Evolutionary conservation across 805 yeast genomes (phyloP), one percentile per base, ranked within the genome.

Genomic region (Zygosaccharomyces bisporus): DNA sequence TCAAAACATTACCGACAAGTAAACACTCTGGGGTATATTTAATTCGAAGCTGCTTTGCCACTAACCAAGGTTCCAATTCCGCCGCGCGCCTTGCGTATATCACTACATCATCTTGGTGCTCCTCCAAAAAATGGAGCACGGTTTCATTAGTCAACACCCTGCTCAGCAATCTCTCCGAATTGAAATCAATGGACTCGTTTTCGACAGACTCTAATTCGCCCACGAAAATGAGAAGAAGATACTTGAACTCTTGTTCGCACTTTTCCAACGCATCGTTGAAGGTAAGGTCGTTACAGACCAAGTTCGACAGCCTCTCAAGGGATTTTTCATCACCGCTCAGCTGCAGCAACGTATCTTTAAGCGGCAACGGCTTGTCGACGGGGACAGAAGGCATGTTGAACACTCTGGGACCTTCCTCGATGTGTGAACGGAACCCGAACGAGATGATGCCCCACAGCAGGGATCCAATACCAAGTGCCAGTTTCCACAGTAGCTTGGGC

Each of bases 31-130:
- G 91, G 18, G 80, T 66, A 30, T 74, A 69, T 20, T 73, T 69
- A 2, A 77, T 73, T 29, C 69, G 71, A 49, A 83, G 69, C 30
- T 75, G 68, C 50, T 73, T 73, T 0, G 86, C 85, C 32, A 85
- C 74, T 46, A 80, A 80, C 68, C 77, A 79, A 3, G 85, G 76
- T 59, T 85, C 91, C 0, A 82, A 72, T 51, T 79, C 79, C 12
- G 71, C 64, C 18, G 78, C 79, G 51, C 81, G 79, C 0, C 86
- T 86, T 31, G 83, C 74, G 72, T 83, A 85, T 1, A 83, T 68
- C 1, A 79, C 50, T n/a, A 77, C 46, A 36, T 81, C 71, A 32
- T 75, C 69, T 2, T 65, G 64, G 34, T 55, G 49, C 3, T 54
- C 50, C 9, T 61, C 60, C 36, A 71, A 49, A 35, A 64, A 59